A percentile compares a stretch with the other conserved stretches of the same genome.
Evolutionary conservation across 2,329 filamentous ascomycete genomes (phyloP).

Genomic region (Sphaerostilbella broomeana): DNA sequence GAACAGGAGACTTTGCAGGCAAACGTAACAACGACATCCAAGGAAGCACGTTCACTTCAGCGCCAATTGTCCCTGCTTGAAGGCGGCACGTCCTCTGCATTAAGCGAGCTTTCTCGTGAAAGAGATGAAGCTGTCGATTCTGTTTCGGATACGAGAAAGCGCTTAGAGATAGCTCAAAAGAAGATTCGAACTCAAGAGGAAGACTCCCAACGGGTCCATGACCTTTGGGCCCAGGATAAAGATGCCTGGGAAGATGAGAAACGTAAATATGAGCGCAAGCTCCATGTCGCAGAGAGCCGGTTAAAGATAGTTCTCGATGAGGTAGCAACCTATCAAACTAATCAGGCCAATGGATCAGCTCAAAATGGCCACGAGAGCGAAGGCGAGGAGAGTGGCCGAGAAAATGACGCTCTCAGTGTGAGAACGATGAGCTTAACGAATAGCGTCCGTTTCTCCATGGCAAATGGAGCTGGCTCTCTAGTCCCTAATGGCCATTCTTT

Average conservation of each 20-base stretch:
- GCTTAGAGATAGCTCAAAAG: conserved; percentile 72
- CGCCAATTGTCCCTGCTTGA: conserved; percentile 82
- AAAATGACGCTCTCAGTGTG: conserved; percentile 67
- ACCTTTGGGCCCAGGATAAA: conserved; percentile 78
- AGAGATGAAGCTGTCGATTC: conserved; percentile 75
- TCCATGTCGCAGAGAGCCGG: conserved; percentile 85
- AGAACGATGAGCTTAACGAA: conserved; percentile 65
- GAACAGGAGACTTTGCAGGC: conserved; percentile 68
- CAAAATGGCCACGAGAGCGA: conserved; percentile 47
- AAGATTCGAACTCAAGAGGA: conserved; percentile 75
- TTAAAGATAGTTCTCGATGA: conserved; percentile 81
- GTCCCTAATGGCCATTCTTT: conserved; percentile 66
- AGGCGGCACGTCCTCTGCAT: conserved; percentile 76
- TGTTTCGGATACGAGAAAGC: conserved; percentile 63
- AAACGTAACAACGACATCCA: conserved; percentile 55
- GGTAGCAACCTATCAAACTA: conserved; percentile 62
- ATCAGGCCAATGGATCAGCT: conserved; percentile 35
- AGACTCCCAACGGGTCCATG: conserved; percentile 69
- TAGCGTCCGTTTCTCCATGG: conserved; percentile 66
- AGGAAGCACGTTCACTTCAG: conserved; percentile 74
- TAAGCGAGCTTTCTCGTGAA: conserved; percentile 77
- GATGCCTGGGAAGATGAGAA: conserved; percentile 79
- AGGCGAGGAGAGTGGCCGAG: conserved; percentile 53
- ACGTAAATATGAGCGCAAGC: conserved; percentile 71
- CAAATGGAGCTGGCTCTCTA: conserved; percentile 48